phyloP scores from a whole-genome alignment of 2,329 filamentous ascomycete species.

The Rutstroemia sp. region DNA sequence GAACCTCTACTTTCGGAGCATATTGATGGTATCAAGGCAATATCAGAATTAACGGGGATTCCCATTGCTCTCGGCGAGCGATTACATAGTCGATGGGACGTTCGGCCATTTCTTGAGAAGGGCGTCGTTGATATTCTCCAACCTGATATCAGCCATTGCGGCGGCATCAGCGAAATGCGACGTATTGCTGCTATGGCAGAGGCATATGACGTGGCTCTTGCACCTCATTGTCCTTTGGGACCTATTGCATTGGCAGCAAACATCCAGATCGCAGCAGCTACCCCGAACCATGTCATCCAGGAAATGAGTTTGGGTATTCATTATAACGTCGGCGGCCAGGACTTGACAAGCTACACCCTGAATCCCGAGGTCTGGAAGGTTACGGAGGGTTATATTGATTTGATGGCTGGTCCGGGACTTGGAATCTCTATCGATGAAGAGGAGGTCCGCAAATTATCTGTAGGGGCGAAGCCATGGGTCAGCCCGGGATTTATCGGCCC shows the following conservation, averaged over 20 bases:
- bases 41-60: constrained; percentile 47
- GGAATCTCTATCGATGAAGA: constrained; percentile 69
- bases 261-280: constrained; percentile 56
- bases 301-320: constrained; percentile 78
- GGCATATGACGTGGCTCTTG: constrained; percentile 65
- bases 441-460: constrained; percentile 50
- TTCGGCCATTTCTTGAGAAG: constrained; percentile 63
- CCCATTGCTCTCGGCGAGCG: constrained; percentile 69
- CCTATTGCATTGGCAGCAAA: constrained; percentile 67
- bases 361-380: constrained; percentile 60
- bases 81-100: constrained; percentile 65
- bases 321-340: constrained; percentile 62
- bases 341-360: constrained; percentile 59
- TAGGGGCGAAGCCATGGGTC: constrained; percentile 55
- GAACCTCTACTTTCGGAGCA: constrained; percentile 68
- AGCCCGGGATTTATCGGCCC: constrained; percentile 60
- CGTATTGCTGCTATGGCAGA: constrained; percentile 66
- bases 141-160: constrained; percentile 64
- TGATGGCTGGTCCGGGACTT: constrained; percentile 52
- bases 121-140: constrained; percentile 64
- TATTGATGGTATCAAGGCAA: constrained; percentile 45
- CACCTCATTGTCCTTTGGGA: constrained; percentile 67
- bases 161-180: constrained; percentile 64
- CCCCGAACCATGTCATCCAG: constrained; percentile 63
- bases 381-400: constrained; percentile 55